A percentile compares a stretch with the other conserved stretches of the same genome.
Evolutionary conservation across 2,329 filamentous ascomycete species (phyloP).

Genomic region (Shiraia bambusicola): DNA sequence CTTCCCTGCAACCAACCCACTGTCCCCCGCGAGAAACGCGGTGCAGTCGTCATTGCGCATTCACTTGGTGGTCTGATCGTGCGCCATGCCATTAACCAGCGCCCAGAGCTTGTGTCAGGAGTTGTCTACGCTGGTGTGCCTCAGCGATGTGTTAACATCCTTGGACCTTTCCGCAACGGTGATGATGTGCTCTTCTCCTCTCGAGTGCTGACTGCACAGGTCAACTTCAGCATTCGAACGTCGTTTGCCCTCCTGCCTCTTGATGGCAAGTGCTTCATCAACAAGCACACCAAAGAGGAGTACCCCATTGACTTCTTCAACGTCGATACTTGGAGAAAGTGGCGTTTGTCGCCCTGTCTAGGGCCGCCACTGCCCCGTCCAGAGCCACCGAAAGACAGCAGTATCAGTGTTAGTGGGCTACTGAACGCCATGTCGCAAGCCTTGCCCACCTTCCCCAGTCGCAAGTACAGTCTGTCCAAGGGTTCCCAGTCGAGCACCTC

Average conservation of each 20-base stretch:
- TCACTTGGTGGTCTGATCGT: conserved; percentile 86
- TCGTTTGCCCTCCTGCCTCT: conserved; percentile 84
- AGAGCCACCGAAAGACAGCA: conserved; percentile 33
- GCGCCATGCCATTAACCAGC: conserved; percentile 80
- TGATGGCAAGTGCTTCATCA: conserved; percentile 82
- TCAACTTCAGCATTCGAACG: conserved; percentile 88
- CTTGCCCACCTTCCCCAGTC: conserved; percentile 42
- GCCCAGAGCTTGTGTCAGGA: conserved; percentile 81
- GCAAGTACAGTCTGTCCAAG: conserved; percentile 44
- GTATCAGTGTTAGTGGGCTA: conserved; percentile 47
- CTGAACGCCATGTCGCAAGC: conserved; percentile 52
- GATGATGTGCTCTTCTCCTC: conserved; percentile 89
- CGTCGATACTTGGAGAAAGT: conserved; percentile 74
- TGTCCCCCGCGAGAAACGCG: conserved; percentile 57
- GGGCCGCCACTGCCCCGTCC: conserved; percentile 64
- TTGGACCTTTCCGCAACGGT: conserved; percentile 87
- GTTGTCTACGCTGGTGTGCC: conserved; percentile 85
- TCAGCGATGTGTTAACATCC: conserved; percentile 84
- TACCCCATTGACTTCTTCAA: conserved; percentile 86
- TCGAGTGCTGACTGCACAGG: conserved; percentile 84
- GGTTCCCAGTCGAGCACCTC: conserved; percentile 7
- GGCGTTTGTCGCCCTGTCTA: conserved; percentile 76
- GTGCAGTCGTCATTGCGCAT: conserved; percentile 82
- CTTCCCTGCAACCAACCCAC: conserved; percentile 72
- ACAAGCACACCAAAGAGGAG: conserved; percentile 76